These are phyloP conservation scores for Larix kaempferi DNA, from an alignment of 75 land plant species.

Conservation along the genomic window DNA sequence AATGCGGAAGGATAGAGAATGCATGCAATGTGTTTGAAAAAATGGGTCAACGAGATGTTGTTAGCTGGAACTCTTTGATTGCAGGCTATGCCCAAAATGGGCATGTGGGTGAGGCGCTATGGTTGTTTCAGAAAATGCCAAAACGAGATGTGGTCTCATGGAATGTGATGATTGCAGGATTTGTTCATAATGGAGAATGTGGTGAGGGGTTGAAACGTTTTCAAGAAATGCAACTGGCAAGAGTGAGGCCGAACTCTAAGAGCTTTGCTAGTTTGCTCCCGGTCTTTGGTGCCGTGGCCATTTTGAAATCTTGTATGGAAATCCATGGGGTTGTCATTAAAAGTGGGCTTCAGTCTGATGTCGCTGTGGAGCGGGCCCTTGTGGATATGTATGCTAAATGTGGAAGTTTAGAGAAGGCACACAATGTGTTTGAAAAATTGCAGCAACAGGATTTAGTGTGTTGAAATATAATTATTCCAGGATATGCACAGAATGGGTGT, in stretches of 20 bases:
- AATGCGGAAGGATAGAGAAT: not conserved
- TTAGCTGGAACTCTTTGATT: slow-evolving; percentile 67
- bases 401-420: slow-evolving; percentile 39
- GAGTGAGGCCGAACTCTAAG: slow-evolving; percentile 33
- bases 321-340: slow-evolving; percentile 36
- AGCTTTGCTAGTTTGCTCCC: slow-evolving; percentile 57
- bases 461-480: no score
- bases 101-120: slow-evolving; percentile 33
- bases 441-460: no score
- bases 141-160: no score
- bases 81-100: slow-evolving; percentile 51
- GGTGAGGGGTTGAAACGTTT: no score
- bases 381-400: slow-evolving; percentile 64
- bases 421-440: slow-evolving; percentile 24
- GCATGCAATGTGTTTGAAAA: not conserved
- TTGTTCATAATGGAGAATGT: no score
- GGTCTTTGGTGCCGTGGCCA: slow-evolving; percentile 43
- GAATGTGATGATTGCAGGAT: no score
- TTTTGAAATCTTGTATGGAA: slow-evolving; percentile 39
- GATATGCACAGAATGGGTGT: no score
- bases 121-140: slow-evolving; percentile 52
- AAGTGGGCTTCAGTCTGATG: slow-evolving; percentile 15
- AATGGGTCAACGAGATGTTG: not conserved
- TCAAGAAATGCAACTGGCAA: not conserved
- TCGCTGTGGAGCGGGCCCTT: slow-evolving; percentile 31